Percentiles rank a stretch among this genome's conserved stretches.
Conservation (phyloP, 2,329 filamentous ascomycete genomes). For the Fusarium compactum region DNA sequence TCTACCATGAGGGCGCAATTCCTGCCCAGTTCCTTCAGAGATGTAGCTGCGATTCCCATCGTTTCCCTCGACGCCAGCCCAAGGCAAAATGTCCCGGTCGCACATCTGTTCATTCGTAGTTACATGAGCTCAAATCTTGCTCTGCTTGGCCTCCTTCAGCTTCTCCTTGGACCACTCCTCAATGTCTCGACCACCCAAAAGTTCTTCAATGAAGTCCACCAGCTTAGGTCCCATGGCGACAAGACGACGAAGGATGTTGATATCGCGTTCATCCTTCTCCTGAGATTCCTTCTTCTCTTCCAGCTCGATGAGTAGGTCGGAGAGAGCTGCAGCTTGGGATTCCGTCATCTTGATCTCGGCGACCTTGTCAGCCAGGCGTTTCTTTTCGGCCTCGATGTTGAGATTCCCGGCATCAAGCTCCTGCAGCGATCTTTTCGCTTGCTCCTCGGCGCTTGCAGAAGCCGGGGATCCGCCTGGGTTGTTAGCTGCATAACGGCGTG, state of each 20-base stretch:
- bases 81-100: background rate
- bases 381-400: accelerated
- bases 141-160: background rate
- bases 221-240: background rate
- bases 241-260: background rate
- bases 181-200: background rate
- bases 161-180: background rate
- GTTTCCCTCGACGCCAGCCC: background rate
- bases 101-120: background rate
- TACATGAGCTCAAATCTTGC: background rate
- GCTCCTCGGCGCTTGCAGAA: too few relatives aligned
- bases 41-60: background rate
- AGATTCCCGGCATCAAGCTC: background rate
- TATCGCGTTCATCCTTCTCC: background rate
- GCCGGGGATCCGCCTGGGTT: background rate
- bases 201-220: background rate
- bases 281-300: background rate
- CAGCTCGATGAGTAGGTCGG: background rate
- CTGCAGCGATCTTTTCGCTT: too few relatives aligned
- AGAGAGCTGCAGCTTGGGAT: background rate
- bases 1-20: background rate
- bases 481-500: background rate
- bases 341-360: background rate
- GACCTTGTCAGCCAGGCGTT: background rate
- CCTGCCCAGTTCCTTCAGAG: background rate